A percentile compares a stretch with the other conserved stretches of the same genome.
Conservation (phyloP, 2,329 filamentous ascomycete genomes). For the Helotiales sp. region DNA sequence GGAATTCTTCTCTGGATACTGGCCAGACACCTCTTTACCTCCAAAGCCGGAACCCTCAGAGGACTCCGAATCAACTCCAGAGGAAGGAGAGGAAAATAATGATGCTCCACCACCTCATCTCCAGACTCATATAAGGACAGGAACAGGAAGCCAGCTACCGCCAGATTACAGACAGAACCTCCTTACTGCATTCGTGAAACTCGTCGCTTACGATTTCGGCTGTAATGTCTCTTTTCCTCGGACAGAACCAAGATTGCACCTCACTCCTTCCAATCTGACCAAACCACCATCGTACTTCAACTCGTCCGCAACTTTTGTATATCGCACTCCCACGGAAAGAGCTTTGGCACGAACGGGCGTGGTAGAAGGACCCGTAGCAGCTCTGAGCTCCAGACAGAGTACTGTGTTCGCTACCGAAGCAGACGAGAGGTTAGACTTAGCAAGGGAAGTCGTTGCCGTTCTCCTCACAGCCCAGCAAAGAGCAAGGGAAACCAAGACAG, state of each 20-base stretch:
- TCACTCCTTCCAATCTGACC: conserved; percentile 35
- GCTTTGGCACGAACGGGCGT: conserved; percentile 59
- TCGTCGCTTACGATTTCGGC: conserved; percentile 65
- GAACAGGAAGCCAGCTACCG: conserved; percentile 56
- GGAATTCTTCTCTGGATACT: conserved; percentile 58
- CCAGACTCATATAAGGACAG: conserved; percentile 41
- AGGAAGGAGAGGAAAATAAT: conserved; percentile 17
- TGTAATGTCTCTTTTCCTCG: conserved; percentile 59
- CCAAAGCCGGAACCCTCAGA: conserved; percentile 10
- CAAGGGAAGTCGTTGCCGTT: conserved; percentile 59
- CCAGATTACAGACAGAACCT: conserved; percentile 57
- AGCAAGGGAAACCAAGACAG: conserved; percentile 54
- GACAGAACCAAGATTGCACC: conserved; percentile 58
- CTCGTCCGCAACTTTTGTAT: conserved; percentile 58
- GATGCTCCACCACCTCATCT: conserved; percentile 20
- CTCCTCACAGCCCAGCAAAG: conserved; percentile 65
- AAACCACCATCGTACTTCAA: conserved; percentile 50
- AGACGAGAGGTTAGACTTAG: conserved; percentile 63
- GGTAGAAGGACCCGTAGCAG: conserved; percentile 62
- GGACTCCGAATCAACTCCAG: conserved; percentile 1
- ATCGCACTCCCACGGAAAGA: conserved; percentile 59
- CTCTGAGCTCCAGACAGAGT: conserved; percentile 57
- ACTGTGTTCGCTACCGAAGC: conserved; percentile 52
- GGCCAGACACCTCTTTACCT: conserved; percentile 58
- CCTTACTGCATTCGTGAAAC: conserved; percentile 60